Evolutionary conservation across 1,139 yeast species (phyloP), one percentile per base, ranked within the genome.

Genomic region (Yamadazyma spencermartinsiae): DNA sequence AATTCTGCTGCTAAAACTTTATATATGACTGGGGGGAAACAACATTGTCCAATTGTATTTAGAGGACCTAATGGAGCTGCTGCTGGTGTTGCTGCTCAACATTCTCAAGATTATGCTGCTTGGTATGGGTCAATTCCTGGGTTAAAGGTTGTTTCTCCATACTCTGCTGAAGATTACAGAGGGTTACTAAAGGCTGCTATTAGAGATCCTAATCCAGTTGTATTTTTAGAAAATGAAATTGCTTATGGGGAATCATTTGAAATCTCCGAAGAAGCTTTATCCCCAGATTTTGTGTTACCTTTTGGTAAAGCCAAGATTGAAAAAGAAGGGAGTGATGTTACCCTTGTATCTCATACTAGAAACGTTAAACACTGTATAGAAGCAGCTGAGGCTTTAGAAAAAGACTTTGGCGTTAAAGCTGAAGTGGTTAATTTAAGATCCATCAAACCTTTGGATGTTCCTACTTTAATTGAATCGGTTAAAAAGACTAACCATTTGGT

Each of bases 51-150:
- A 69, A 87, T 92, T 60, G 90, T 96, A 38, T 94, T 94, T 79
- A 85, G 98, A 72, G 98, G 98, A 58, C 98, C 98, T 48, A 94
- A 94, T 68, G 99, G 98, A 69, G 96, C 98, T 37, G 97, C 98
- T 54, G 97, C 97, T 35, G 98, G 98, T 79, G 98, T 92, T 55
- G 99, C 81, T 55, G 99, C 99, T 43, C 99, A 92, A 71, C 99
- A 92, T 73, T 92, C 98, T 31, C 99, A 92, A 73, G 95, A 89
- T 71, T 92, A 82, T 67, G 79, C 97, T 42, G 89, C 96, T 39
- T 92, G 98, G 98, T 92, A 94, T 72, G 98, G 97, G 52, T 76
- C 95, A 40, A 89, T 94, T 54, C 99, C 99, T 43, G 99, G 98
- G 64, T 78, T 92, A 63, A 92, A 94, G 76, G 99, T 92, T 35